Evolutionary conservation across 2,329 filamentous ascomycete genomes (phyloP).

Genomic region (Epichloe brachyelytri): DNA sequence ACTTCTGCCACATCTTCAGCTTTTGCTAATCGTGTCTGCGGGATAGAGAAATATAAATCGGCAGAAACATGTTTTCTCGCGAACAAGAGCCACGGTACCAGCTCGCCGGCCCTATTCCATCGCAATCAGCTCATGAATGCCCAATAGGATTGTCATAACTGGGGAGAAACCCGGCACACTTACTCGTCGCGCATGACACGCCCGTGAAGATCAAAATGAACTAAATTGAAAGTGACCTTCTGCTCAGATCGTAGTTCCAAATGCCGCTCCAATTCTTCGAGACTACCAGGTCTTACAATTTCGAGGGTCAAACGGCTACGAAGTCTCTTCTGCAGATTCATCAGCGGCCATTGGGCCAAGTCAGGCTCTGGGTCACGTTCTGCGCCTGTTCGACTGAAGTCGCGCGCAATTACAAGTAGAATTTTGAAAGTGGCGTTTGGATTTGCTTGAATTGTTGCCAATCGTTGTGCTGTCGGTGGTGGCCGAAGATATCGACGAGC

Average conservation of each 20-base stretch:
- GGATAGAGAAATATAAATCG: constrained; percentile 9
- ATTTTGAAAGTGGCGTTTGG: constrained; percentile 11
- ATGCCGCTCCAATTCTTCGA: constrained; percentile 14
- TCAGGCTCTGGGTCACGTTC: constrained; percentile 17
- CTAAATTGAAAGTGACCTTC: constrained; percentile 14
- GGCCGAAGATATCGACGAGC: constrained; percentile 1
- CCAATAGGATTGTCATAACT: not conserved
- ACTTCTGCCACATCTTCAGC: constrained; percentile 13
- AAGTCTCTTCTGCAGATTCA: constrained; percentile 16
- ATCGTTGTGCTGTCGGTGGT: constrained; percentile 5
- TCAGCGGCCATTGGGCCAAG: constrained; percentile 17
- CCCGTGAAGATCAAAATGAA: constrained; percentile 18
- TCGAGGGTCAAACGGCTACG: constrained; percentile 14
- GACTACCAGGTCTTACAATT: constrained; percentile 14
- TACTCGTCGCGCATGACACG: constrained; percentile 14
- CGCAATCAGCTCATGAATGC: not conserved
- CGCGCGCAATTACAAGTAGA: constrained; percentile 16
- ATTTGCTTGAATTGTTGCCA: constrained; percentile 11
- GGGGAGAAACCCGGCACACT: constrained; percentile 1
- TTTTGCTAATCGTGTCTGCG: constrained; percentile 13
- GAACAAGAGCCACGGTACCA: constrained; percentile 15
- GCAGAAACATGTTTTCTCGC: constrained; percentile 10
- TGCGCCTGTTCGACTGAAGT: constrained; percentile 13
- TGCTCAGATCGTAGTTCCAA: constrained; percentile 10
- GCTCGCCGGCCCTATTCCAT: constrained; percentile 8